Evolutionary conservation across 768 basidiomycete genomes (phyloP).

Genomic region (Saitozyma sp.): DNA sequence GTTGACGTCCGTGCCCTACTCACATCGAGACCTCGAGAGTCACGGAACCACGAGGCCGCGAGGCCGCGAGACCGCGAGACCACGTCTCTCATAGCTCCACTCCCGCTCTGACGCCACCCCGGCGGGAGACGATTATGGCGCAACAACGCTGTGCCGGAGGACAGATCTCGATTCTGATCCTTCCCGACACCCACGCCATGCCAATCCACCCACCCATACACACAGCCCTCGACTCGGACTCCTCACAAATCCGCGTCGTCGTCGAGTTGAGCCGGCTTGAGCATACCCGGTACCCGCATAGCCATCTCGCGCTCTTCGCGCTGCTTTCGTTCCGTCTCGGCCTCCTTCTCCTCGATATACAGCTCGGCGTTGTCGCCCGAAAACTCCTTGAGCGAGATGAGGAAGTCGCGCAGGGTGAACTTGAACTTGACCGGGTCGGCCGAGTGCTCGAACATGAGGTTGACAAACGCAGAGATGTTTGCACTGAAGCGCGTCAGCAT

Average conservation of each 20-base stretch:
- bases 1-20: no score
- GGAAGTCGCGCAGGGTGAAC: conserved; percentile 89
- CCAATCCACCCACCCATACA: neutral
- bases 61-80: no score
- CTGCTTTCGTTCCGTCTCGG: conserved; percentile 72
- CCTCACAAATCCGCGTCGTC: conserved; percentile 66
- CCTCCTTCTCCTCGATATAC: conserved; percentile 91
- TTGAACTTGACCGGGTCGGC: conserved; percentile 63
- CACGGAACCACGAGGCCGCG: neutral
- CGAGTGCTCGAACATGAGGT: conserved; percentile 54
- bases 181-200: neutral
- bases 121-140: neutral
- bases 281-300: conserved; percentile 94
- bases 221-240: neutral
- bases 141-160: neutral
- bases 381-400: conserved; percentile 96
- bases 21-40: no score
- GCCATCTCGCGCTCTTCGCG: conserved; percentile 84
- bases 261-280: conserved; percentile 91
- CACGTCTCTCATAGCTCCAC: no score
- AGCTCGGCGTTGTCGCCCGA: conserved; percentile 90
- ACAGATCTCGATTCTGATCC: neutral
- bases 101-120: no score
- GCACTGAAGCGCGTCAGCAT: conserved; percentile 28
- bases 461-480: conserved; percentile 54